Conservation (phyloP, 2,329 filamentous ascomycete species). For the Aspergillus japonicus region DNA sequence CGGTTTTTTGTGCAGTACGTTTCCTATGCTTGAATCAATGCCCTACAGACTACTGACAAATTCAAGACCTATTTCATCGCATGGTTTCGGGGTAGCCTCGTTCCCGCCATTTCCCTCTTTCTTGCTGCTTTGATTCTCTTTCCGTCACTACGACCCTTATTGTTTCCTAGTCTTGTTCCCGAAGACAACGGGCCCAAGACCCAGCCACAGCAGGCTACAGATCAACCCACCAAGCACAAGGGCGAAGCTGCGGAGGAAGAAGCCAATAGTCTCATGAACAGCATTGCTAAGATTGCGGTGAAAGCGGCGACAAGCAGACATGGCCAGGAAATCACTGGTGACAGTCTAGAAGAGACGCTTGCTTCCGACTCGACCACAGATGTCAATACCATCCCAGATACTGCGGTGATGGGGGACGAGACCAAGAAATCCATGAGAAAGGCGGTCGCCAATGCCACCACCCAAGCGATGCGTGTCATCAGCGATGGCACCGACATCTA, state of each 20-base stretch:
- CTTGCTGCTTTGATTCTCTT: conserved; percentile 66
- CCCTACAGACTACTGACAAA: not conserved
- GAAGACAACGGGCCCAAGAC: not conserved
- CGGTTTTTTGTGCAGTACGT: conserved; percentile 59
- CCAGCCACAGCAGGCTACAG: not conserved
- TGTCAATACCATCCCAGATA: conserved; percentile 47
- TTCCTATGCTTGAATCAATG: not conserved
- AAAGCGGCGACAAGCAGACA: conserved; percentile 76
- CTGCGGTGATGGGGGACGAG: conserved; percentile 56
- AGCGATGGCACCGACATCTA: conserved; percentile 63
- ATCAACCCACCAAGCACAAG: conserved; percentile 42
- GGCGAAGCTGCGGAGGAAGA: conserved; percentile 83
- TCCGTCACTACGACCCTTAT: conserved; percentile 58
- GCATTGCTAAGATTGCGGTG: conserved; percentile 69
- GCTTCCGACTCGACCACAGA: conserved; percentile 55
- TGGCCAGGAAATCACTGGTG: conserved; percentile 61
- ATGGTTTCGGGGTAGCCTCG: conserved; percentile 70
- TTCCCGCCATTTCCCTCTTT: conserved; percentile 59
- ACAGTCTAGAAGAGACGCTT: conserved; percentile 42
- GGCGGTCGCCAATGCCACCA: conserved; percentile 72
- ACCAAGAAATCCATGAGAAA: conserved; percentile 78
- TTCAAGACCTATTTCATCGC: conserved; percentile 57
- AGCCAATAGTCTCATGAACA: conserved; percentile 75
- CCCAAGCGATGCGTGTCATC: conserved; percentile 68
- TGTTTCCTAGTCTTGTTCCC: conserved; percentile 59